Evolutionary conservation across 306 rosid species (phyloP).

Genomic region (Medicago ruthenica): DNA sequence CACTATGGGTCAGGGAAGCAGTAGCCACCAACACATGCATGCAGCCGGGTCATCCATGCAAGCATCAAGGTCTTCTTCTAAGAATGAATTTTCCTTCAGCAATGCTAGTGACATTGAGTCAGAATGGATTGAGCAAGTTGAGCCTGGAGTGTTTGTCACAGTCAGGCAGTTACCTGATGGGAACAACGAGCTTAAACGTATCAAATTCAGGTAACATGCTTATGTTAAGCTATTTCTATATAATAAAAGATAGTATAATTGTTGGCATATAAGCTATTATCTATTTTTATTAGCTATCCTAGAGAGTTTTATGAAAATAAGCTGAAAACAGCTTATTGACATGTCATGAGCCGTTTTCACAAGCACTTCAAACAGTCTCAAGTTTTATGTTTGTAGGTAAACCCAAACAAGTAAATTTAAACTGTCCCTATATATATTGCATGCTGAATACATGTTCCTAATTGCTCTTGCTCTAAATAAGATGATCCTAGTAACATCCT

Average conservation of each 20-base stretch:
- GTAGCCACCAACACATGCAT: slow-evolving; percentile 9
- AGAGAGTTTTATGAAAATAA: neutral
- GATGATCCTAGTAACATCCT: too few relatives aligned
- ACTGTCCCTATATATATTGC: too few relatives aligned
- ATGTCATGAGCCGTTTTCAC: too few relatives aligned
- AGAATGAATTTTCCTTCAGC: slow-evolving; percentile 79
- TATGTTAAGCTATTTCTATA: neutral
- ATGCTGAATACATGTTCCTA: too few relatives aligned
- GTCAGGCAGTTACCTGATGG: slow-evolving; percentile 82
- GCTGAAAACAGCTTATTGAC: too few relatives aligned
- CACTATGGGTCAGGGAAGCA: slow-evolving; percentile 39
- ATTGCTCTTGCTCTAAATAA: too few relatives aligned
- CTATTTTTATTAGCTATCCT: too few relatives aligned
- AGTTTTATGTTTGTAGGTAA: too few relatives aligned
- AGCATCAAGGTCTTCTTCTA: slow-evolving; percentile 59
- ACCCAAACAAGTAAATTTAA: too few relatives aligned
- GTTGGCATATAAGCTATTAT: neutral
- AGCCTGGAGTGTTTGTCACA: slow-evolving; percentile 86
- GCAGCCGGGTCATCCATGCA: slow-evolving; percentile 60
- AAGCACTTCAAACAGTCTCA: too few relatives aligned
- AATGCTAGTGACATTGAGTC: slow-evolving; percentile 77
- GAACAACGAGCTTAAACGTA: slow-evolving; percentile 83
- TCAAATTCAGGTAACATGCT: slow-evolving; percentile 74
- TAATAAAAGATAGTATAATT: neutral
- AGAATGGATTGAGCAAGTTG: slow-evolving; percentile 91